Percentiles rank a stretch among this genome's conserved stretches.
Conservation (phyloP, 257 asterid genomes). For the Osmanthus fragrans region DNA sequence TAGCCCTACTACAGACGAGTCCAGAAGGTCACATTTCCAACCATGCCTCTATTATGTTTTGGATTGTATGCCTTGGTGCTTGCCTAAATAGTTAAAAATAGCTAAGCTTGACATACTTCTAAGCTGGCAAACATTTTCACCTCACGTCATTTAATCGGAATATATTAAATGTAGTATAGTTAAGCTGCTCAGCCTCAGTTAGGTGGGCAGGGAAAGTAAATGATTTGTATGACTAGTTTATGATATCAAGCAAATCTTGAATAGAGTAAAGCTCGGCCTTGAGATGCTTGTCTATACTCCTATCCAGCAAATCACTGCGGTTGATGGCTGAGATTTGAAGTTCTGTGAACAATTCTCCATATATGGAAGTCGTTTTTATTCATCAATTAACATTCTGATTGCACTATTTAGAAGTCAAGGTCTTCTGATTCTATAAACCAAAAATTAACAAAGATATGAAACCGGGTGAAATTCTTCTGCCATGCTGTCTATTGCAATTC, state of each 20-base stretch:
- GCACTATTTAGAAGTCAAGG: not conserved
- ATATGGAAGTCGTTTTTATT: not conserved
- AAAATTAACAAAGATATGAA: too few relatives aligned
- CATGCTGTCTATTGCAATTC: not conserved
- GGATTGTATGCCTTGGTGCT: not conserved
- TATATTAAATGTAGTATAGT: not conserved
- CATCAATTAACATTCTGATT: not conserved
- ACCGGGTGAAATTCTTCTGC: not conserved
- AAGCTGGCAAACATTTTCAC: not conserved
- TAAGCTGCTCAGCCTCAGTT: not conserved
- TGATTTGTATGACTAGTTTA: not conserved
- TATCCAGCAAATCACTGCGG: not conserved
- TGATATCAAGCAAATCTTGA: not conserved
- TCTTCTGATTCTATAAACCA: not conserved
- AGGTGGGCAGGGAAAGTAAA: not conserved
- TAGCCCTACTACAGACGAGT: not conserved
- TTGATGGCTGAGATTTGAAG: not conserved
- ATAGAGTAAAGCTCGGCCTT: not conserved
- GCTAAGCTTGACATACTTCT: not conserved
- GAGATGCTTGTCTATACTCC: not conserved
- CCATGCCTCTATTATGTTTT: not conserved
- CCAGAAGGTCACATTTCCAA: not conserved
- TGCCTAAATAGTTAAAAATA: not conserved
- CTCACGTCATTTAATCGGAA: not conserved
- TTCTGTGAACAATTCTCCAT: not conserved